phyloP scores from a whole-genome alignment of 805 yeast species.

The Saccharomycopsis olivae region DNA sequence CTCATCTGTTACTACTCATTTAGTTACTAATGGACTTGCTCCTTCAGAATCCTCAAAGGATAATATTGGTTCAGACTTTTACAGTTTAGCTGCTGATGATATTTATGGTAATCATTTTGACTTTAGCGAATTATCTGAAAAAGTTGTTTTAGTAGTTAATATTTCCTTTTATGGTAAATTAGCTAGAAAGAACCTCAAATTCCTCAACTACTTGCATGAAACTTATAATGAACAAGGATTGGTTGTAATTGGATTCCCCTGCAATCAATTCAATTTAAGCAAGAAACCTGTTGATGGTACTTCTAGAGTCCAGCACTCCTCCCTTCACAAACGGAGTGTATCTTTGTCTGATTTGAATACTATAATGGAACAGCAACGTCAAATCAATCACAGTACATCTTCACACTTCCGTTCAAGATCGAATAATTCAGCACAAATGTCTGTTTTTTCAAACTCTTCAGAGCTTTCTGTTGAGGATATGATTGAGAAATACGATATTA shows the following conservation, averaged over 20 bases:
- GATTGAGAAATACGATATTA: slow-evolving; percentile 4
- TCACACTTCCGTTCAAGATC: too few species aligned
- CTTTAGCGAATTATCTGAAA: slow-evolving; percentile 6
- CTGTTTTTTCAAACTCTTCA: not conserved
- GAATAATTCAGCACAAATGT: too few species aligned
- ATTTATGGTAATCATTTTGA: slow-evolving; percentile 10
- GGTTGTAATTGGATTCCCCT: slow-evolving; percentile 15
- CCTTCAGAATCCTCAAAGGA: slow-evolving; percentile 6
- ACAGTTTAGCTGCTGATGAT: slow-evolving; percentile 8
- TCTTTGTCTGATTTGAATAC: slow-evolving; percentile 6
- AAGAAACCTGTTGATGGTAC: not conserved
- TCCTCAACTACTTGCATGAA: slow-evolving; percentile 7
- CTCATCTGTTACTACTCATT: slow-evolving; percentile 1
- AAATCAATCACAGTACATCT: too few species aligned
- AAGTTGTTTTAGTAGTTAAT: slow-evolving; percentile 14
- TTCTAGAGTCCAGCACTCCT: not conserved
- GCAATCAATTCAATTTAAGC: slow-evolving; percentile 9
- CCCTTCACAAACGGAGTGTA: slow-evolving; percentile 6
- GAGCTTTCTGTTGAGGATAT: not conserved
- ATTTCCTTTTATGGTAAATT: slow-evolving; percentile 3
- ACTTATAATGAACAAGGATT: slow-evolving; percentile 3
- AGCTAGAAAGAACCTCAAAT: slow-evolving; percentile 4
- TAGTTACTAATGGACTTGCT: slow-evolving; percentile 11
- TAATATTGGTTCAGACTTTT: slow-evolving; percentile 7
- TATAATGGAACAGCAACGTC: not conserved